Evolutionary conservation across 73 alveolate genomes (phyloP).

Genomic region (Symbiodinium natans): DNA sequence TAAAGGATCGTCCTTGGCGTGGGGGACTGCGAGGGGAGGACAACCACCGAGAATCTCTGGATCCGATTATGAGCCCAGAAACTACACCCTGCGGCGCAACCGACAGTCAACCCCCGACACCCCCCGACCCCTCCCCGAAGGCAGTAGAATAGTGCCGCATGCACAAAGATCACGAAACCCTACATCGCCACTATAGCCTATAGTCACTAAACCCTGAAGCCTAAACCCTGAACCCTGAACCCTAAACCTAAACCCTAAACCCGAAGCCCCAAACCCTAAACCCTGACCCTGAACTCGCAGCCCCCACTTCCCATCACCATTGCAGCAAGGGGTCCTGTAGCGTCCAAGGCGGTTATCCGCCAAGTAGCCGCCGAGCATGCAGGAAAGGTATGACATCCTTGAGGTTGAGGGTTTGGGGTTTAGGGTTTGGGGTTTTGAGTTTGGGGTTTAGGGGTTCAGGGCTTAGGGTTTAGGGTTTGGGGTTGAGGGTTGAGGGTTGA

Average conservation of each 20-base stretch:
- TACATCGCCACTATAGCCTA: background rate
- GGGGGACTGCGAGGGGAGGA: background rate
- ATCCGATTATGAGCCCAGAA: background rate
- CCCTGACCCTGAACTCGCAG: too few species aligned
- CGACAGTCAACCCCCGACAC: too few species aligned
- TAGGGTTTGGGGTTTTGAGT: background rate
- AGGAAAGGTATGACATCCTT: constrained; percentile 59
- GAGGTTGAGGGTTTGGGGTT: background rate
- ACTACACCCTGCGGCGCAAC: background rate
- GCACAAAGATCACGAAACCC: background rate
- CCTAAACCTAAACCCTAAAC: too few species aligned
- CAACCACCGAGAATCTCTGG: background rate
- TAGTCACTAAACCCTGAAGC: too few species aligned
- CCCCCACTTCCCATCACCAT: too few species aligned
- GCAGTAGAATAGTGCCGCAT: too few species aligned
- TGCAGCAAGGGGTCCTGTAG: constrained; percentile 29
- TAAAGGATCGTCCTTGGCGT: constrained; percentile 61
- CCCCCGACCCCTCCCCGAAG: too few species aligned
- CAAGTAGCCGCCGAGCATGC: constrained; percentile 85
- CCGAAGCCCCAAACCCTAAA: too few species aligned
- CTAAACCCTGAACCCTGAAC: too few species aligned
- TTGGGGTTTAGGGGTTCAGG: background rate
- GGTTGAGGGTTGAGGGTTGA: too few species aligned
- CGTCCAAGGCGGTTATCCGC: constrained; percentile 92
- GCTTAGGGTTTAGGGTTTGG: too few species aligned